These are phyloP conservation scores for Coniochaeta hoffmannii DNA, from an alignment of 2,329 filamentous ascomycete genomes.

Conservation along the genomic window DNA sequence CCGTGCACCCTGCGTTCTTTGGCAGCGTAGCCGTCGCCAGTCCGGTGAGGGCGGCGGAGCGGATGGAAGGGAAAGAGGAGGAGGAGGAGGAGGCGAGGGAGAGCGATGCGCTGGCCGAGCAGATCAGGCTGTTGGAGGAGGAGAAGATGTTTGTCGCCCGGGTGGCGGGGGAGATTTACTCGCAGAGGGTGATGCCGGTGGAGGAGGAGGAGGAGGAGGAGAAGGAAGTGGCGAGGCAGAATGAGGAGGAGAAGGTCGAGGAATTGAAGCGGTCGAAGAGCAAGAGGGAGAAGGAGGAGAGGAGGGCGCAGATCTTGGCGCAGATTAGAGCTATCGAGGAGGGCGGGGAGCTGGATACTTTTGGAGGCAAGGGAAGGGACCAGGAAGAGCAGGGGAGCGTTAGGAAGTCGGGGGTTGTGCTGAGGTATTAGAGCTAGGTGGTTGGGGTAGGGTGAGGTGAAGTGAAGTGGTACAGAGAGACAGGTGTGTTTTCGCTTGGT, in stretches of 20 bases:
- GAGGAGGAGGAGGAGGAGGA: conserved; percentile 3
- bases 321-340: conserved; percentile 19
- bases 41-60: not conserved
- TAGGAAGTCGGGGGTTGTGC: conserved; percentile 10
- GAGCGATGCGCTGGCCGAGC: not conserved
- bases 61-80: not conserved
- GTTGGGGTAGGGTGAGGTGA: not conserved
- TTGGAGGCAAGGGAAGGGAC: conserved; percentile 8
- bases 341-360: conserved; percentile 10
- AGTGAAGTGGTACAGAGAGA: too few relatives aligned
- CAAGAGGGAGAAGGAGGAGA: conserved; percentile 5
- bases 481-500: not conserved
- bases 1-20: conserved; percentile 10
- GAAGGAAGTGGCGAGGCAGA: not conserved
- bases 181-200: not conserved
- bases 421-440: conserved; percentile 10
- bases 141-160: not conserved
- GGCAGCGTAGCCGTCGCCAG: not conserved
- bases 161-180: not conserved
- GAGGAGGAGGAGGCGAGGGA: not conserved
- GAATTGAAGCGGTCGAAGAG: not conserved
- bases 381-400: not conserved
- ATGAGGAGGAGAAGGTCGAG: not conserved
- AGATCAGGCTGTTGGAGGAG: not conserved
- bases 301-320: conserved; percentile 16